These are phyloP conservation scores for Coemansia sp. DNA, from an alignment of 192 early-diverging fungal species.

Conservation along the genomic window DNA sequence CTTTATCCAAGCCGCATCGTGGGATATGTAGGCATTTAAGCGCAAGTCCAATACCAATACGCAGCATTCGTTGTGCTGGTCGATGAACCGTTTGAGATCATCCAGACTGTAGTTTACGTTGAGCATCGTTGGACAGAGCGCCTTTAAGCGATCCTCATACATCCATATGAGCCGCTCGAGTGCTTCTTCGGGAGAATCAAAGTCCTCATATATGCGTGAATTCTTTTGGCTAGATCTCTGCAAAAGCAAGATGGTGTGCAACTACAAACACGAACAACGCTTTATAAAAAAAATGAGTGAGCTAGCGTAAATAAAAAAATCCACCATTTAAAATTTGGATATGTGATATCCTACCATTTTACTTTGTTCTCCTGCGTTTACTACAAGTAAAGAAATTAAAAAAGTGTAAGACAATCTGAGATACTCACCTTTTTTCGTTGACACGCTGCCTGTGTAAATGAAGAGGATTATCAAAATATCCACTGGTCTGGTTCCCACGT, in stretches of 20 bases:
- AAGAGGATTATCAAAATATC: neutral
- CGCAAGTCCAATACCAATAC: conserved; percentile 14
- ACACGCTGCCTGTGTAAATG: too few relatives aligned
- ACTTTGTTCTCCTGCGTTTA: neutral
- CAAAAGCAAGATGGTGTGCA: conserved; percentile 35
- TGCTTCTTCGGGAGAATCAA: conserved; percentile 19
- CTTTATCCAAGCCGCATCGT: conserved; percentile 25
- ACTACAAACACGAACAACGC: neutral
- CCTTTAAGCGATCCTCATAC: conserved; percentile 40
- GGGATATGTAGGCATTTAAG: conserved; percentile 13
- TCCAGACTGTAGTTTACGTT: conserved; percentile 47
- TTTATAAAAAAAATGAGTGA: neutral
- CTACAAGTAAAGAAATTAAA: neutral
- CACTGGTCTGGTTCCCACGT: neutral
- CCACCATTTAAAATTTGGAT: neutral
- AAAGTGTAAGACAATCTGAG: neutral
- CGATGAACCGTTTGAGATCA: conserved; percentile 43
- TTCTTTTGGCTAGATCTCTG: conserved; percentile 19
- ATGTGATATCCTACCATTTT: neutral
- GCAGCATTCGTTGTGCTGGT: conserved; percentile 35
- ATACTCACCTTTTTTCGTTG: neutral
- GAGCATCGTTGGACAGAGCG: conserved; percentile 20
- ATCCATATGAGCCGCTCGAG: conserved; percentile 37
- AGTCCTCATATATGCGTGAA: conserved; percentile 31
- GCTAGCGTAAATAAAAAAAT: neutral